Percentiles rank a stretch among this genome's conserved stretches.
Evolutionary conservation across 495 filamentous ascomycete genomes (phyloP).

Genomic region (Penicillium egyptiacum): DNA sequence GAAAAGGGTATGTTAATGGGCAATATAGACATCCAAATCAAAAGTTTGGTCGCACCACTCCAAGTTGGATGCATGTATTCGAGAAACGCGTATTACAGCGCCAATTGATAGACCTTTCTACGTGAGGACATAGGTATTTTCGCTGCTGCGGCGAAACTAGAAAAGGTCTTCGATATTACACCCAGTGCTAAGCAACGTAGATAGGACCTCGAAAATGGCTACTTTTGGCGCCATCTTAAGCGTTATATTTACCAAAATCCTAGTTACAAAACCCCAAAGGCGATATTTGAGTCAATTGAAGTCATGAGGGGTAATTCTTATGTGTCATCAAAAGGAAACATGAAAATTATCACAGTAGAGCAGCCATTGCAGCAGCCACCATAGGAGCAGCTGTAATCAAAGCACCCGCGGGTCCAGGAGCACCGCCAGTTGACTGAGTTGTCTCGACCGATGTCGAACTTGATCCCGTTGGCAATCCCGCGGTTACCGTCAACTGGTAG

Average conservation of each 20-base stretch:
- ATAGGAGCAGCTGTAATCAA: conserved; percentile 27
- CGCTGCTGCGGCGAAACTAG: too few species aligned
- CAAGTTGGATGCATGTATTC: background rate
- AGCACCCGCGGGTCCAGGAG: conserved; percentile 14
- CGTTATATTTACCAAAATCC: too few species aligned
- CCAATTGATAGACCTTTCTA: background rate
- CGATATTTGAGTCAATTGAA: too few species aligned
- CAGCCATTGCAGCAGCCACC: conserved; percentile 24
- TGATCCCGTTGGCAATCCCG: conserved; percentile 12
- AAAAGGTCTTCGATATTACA: too few species aligned
- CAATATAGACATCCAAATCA: background rate
- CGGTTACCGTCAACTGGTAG: conserved; percentile 23
- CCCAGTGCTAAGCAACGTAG: too few species aligned
- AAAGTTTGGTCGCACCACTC: background rate
- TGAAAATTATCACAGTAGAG: conserved; percentile 15
- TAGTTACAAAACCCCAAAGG: too few species aligned
- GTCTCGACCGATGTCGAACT: conserved; percentile 12
- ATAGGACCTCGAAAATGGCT: too few species aligned
- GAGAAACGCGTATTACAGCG: background rate
- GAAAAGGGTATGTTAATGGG: background rate
- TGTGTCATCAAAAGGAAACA: background rate
- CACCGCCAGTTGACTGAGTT: conserved; percentile 18
- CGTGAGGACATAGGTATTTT: too few species aligned
- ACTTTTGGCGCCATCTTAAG: too few species aligned
- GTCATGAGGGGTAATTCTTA: too few species aligned